phyloP scores from a whole-genome alignment of 352 stramenopile genomes.

The Globisporangium megalacanthum region DNA sequence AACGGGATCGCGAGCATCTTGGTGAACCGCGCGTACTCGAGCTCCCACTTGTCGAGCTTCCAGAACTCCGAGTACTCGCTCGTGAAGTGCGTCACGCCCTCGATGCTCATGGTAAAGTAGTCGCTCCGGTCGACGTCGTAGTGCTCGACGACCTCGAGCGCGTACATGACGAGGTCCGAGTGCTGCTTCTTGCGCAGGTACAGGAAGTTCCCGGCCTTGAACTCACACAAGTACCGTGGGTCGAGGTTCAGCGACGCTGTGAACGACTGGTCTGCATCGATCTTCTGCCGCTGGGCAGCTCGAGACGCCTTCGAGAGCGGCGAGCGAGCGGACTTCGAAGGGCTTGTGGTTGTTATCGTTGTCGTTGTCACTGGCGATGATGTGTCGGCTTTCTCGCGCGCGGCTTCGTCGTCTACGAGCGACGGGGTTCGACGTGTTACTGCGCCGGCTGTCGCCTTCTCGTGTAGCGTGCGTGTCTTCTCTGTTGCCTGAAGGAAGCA shows the following conservation, averaged over 20 bases:
- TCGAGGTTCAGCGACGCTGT: slow-evolving; percentile 73
- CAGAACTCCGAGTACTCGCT: slow-evolving; percentile 87
- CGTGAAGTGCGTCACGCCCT: slow-evolving; percentile 92
- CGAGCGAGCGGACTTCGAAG: slow-evolving; percentile 7
- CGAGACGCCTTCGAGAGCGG: slow-evolving; percentile 24
- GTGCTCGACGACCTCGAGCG: slow-evolving; percentile 78
- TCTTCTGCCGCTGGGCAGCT: slow-evolving; percentile 18
- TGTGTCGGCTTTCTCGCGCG: neutral
- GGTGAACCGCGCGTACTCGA: slow-evolving; percentile 89
- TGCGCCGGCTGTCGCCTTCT: slow-evolving; percentile 20
- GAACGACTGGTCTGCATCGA: slow-evolving; percentile 42
- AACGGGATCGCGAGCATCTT: slow-evolving; percentile 89
- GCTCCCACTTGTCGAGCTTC: slow-evolving; percentile 90
- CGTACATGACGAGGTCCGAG: slow-evolving; percentile 76
- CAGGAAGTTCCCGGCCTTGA: slow-evolving; percentile 76
- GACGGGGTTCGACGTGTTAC: slow-evolving; percentile 10
- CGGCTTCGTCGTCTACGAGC: slow-evolving; percentile 18
- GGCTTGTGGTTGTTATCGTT: neutral
- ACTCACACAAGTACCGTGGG: slow-evolving; percentile 66
- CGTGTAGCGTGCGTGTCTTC: slow-evolving; percentile 40
- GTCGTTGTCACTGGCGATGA: neutral
- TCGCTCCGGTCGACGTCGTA: slow-evolving; percentile 75
- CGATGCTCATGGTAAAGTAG: slow-evolving; percentile 92
- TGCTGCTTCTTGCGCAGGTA: slow-evolving; percentile 67
- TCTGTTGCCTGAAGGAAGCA: slow-evolving; percentile 35